Evolutionary conservation across 345 rosid species (phyloP).

Genomic region (Gossypium thurberi): DNA sequence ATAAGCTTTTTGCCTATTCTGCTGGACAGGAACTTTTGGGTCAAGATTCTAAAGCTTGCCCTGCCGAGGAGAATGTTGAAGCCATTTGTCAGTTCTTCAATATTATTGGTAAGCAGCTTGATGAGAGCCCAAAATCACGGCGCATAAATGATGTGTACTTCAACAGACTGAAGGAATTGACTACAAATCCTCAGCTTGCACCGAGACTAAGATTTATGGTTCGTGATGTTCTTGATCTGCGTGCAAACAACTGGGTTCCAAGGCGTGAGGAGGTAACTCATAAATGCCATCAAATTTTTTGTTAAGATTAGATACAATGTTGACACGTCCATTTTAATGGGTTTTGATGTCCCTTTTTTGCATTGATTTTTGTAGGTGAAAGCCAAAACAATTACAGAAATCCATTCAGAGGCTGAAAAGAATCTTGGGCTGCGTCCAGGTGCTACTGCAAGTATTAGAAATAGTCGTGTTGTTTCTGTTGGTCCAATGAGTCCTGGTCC

Average conservation of each 20-base stretch:
- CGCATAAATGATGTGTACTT: constrained; percentile 64
- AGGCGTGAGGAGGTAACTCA: constrained; percentile 82
- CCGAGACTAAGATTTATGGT: constrained; percentile 76
- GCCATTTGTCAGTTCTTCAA: constrained; percentile 80
- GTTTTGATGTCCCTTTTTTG: neutral
- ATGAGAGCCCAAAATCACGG: constrained; percentile 58
- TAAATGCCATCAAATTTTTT: neutral
- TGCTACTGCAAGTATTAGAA: constrained; percentile 82
- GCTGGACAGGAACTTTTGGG: constrained; percentile 77
- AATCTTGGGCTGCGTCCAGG: constrained; percentile 91
- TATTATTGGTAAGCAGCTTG: constrained; percentile 90
- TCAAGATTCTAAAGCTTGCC: constrained; percentile 48
- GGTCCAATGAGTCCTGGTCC: constrained; percentile 47
- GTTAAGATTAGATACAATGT: neutral
- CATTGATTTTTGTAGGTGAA: constrained; percentile 48
- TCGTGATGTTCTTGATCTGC: constrained; percentile 73
- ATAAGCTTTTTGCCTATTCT: neutral
- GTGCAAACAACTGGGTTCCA: constrained; percentile 79
- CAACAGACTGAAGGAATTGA: constrained; percentile 51
- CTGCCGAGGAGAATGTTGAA: constrained; percentile 88
- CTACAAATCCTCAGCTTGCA: constrained; percentile 54
- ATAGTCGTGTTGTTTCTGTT: constrained; percentile 41
- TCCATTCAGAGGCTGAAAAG: constrained; percentile 86
- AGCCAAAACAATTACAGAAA: constrained; percentile 90
- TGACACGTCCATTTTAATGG: neutral